A percentile compares a stretch with the other conserved stretches of the same genome.
phyloP scores from a whole-genome alignment of 1,139 yeast species.

The Debaryomycetaceae sp. region DNA sequence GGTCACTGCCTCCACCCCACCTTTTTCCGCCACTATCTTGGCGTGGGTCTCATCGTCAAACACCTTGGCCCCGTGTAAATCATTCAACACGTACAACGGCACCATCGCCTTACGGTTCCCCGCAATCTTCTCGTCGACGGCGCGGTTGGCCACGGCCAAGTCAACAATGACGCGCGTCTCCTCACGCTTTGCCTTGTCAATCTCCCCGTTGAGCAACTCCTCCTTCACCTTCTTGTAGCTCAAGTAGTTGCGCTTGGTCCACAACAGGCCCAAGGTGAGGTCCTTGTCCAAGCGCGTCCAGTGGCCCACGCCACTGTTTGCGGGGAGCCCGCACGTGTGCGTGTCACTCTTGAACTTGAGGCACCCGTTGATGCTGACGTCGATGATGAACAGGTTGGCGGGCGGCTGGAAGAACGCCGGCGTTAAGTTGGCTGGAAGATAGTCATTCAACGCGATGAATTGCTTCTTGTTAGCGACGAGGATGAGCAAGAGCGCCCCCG shows the following conservation, averaged over 20 bases:
- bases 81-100: slow-evolving; percentile 28
- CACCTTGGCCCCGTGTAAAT: slow-evolving; percentile 21
- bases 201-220: slow-evolving; percentile 15
- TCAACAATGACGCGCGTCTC: slow-evolving; percentile 29
- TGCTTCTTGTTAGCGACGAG: slow-evolving; percentile 31
- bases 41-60: slow-evolving; percentile 28
- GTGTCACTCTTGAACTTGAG: slow-evolving; percentile 20
- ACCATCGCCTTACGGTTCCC: slow-evolving; percentile 29
- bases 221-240: slow-evolving; percentile 26
- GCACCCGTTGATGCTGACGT: slow-evolving; percentile 31
- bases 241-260: slow-evolving; percentile 28
- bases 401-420: slow-evolving; percentile 41
- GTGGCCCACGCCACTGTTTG: slow-evolving; percentile 29
- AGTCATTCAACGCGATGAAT: slow-evolving; percentile 24
- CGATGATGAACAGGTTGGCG: slow-evolving; percentile 34
- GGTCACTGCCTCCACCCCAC: slow-evolving; percentile 11
- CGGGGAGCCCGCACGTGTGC: slow-evolving; percentile 31
- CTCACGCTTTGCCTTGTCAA: slow-evolving; percentile 10
- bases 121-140: slow-evolving; percentile 22
- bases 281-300: slow-evolving; percentile 40
- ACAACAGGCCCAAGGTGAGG: slow-evolving; percentile 30
- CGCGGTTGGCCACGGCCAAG: slow-evolving; percentile 29
- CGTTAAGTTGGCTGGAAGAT: slow-evolving; percentile 26
- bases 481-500: slow-evolving; percentile 18
- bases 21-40: slow-evolving; percentile 13